These are phyloP conservation scores for Seiridium unicorne DNA, from an alignment of 2,329 filamentous ascomycete species.

Conservation along the genomic window DNA sequence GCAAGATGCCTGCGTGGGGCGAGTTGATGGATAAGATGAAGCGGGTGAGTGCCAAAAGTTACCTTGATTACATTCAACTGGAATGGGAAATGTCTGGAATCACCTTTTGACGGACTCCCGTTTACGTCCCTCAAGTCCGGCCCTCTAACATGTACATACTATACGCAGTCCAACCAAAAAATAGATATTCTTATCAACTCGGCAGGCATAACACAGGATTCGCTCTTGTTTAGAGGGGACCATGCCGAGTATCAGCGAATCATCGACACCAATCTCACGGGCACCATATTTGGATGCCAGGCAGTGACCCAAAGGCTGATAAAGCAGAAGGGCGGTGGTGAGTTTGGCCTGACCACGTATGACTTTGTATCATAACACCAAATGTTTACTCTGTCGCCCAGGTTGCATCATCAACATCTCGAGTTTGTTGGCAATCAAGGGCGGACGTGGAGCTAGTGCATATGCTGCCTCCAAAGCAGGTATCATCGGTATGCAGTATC, in stretches of 20 bases:
- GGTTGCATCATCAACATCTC: conserved; percentile 80
- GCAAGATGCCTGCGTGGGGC: conserved; percentile 13
- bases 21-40: conserved; percentile 9
- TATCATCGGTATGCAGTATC: conserved; percentile 56
- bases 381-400: conserved; percentile 17
- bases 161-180: conserved; percentile 13
- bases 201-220: conserved; percentile 69
- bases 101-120: no score
- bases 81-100: no score
- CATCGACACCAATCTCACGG: conserved; percentile 68
- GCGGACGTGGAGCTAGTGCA: conserved; percentile 66
- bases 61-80: no score
- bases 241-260: conserved; percentile 52
- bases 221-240: conserved; percentile 57
- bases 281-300: conserved; percentile 63
- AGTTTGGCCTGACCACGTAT: neutral
- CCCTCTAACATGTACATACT: no score
- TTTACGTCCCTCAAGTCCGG: no score
- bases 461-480: conserved; percentile 83
- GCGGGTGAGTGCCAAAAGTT: conserved; percentile 6
- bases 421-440: conserved; percentile 69
- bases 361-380: no score
- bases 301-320: conserved; percentile 48
- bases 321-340: conserved; percentile 27
- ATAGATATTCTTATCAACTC: conserved; percentile 72